These are phyloP conservation scores for Colletotrichum simmondsii DNA, from an alignment of 2,329 filamentous ascomycete species.

Conservation along the genomic window DNA sequence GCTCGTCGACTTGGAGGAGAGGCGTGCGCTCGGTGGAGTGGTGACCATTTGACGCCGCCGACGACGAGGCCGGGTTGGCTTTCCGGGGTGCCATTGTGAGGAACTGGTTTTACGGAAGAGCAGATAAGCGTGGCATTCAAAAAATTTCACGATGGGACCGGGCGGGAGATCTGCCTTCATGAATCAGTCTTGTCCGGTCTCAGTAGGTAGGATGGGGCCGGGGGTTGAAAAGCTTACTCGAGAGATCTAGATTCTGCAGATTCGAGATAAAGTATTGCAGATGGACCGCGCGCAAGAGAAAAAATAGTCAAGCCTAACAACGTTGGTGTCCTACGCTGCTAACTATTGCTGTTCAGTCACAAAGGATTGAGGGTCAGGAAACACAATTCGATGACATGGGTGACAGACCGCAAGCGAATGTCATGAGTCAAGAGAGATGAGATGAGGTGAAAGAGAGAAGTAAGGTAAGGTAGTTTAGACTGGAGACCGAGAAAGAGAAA, in stretches of 20 bases:
- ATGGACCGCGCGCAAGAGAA: not conserved
- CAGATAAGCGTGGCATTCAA: not conserved
- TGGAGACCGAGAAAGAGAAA: not conserved
- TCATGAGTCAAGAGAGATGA: slow-evolving; percentile 19
- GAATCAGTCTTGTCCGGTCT: not conserved
- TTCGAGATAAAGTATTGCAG: not conserved
- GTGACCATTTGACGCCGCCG: not conserved
- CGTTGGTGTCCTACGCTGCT: not conserved
- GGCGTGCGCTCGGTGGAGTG: slow-evolving; percentile 18
- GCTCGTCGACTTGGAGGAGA: slow-evolving; percentile 12
- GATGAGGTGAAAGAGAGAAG: not conserved
- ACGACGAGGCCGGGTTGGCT: not conserved
- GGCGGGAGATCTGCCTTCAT: not conserved
- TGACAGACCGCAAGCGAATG: not conserved
- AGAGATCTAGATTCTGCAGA: not conserved
- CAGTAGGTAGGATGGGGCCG: not conserved
- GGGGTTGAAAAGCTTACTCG: not conserved
- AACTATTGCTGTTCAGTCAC: not conserved
- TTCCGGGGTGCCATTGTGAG: slow-evolving; percentile 4
- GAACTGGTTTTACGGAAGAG: not conserved
- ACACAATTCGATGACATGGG: not conserved
- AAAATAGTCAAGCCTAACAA: not conserved
- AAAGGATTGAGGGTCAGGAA: not conserved
- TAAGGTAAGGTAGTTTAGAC: too few species aligned
- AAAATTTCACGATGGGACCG: not conserved